Conservation (phyloP, 768 basidiomycete species). For the Podaxis carcinomalis region DNA sequence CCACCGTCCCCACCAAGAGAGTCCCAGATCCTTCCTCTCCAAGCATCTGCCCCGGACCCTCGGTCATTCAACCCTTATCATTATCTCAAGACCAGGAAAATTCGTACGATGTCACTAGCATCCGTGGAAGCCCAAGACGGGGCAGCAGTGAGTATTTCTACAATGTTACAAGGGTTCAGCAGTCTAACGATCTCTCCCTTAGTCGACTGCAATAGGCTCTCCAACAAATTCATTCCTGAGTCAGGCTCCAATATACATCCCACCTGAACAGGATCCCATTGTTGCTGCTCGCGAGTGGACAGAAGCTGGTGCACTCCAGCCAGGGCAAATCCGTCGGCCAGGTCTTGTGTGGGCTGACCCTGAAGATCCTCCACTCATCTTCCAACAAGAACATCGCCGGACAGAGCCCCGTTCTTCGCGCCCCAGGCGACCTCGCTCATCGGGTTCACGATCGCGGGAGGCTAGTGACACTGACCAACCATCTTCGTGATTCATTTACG, state of each 20-base stretch:
- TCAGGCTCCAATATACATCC: slow-evolving; percentile 46
- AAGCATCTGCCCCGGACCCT: slow-evolving; percentile 23
- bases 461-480: slow-evolving; percentile 8
- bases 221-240: slow-evolving; percentile 70
- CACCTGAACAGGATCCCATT: slow-evolving; percentile 60
- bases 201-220: slow-evolving; percentile 68
- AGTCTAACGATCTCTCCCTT: slow-evolving; percentile 33
- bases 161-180: slow-evolving; percentile 2
- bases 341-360: slow-evolving; percentile 64
- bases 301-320: slow-evolving; percentile 24
- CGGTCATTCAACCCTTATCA: slow-evolving; percentile 62
- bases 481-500: not conserved
- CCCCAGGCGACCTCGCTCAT: not conserved
- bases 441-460: slow-evolving; percentile 6
- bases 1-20: slow-evolving; percentile 8
- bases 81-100: slow-evolving; percentile 50
- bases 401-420: slow-evolving; percentile 13
- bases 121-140: slow-evolving; percentile 80
- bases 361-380: slow-evolving; percentile 37
- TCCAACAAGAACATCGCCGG: slow-evolving; percentile 32
- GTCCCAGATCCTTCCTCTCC: slow-evolving; percentile 3
- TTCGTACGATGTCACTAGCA: slow-evolving; percentile 66
- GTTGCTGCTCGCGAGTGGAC: slow-evolving; percentile 70
- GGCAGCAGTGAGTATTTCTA: slow-evolving; percentile 56
- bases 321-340: slow-evolving; percentile 35